These are phyloP conservation scores for Leccinum broughii DNA, from an alignment of 768 basidiomycete genomes.

Conservation along the genomic window DNA sequence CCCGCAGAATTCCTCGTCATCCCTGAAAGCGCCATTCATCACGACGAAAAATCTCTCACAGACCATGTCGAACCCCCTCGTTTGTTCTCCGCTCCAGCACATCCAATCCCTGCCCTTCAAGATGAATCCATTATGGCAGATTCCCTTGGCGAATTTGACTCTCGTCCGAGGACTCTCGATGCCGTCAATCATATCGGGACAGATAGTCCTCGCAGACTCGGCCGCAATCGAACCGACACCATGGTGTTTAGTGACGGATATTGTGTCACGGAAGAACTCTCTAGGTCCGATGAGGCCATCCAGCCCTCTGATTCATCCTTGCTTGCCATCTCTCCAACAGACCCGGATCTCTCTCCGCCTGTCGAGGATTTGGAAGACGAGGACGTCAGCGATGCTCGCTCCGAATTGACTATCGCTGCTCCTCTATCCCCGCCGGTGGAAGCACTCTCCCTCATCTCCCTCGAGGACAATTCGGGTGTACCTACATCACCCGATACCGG, in stretches of 20 bases:
- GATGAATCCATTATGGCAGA: constrained; percentile 14
- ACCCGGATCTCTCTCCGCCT: constrained; percentile 10
- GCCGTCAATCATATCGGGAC: constrained; percentile 16
- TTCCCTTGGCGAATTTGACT: constrained; percentile 5
- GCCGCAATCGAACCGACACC: constrained; percentile 67
- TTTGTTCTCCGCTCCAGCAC: constrained; percentile 41
- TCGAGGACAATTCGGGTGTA: constrained; percentile 18
- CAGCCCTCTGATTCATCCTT: constrained; percentile 1
- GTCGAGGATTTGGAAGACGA: constrained; percentile 27
- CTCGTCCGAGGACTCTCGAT: constrained; percentile 25
- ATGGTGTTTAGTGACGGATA: constrained; percentile 63
- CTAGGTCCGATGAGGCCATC: constrained; percentile 19
- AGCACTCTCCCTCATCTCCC: constrained; percentile 26
- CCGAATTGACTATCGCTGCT: constrained; percentile 20
- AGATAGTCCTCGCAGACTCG: constrained; percentile 47
- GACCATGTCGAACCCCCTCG: constrained; percentile 41
- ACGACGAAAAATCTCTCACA: constrained; percentile 27
- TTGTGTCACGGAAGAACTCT: constrained; percentile 40
- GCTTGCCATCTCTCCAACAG: constrained; percentile 13
- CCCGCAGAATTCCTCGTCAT: constrained; percentile 83
- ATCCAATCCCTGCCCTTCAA: constrained; percentile 25
- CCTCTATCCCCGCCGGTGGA: constrained; percentile 32
- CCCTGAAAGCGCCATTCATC: constrained; percentile 44
- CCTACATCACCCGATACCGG: not conserved
- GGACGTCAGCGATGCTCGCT: constrained; percentile 23